These are phyloP conservation scores for Parmelia sp. DNA, from an alignment of 495 filamentous ascomycete genomes.

Conservation along the genomic window DNA sequence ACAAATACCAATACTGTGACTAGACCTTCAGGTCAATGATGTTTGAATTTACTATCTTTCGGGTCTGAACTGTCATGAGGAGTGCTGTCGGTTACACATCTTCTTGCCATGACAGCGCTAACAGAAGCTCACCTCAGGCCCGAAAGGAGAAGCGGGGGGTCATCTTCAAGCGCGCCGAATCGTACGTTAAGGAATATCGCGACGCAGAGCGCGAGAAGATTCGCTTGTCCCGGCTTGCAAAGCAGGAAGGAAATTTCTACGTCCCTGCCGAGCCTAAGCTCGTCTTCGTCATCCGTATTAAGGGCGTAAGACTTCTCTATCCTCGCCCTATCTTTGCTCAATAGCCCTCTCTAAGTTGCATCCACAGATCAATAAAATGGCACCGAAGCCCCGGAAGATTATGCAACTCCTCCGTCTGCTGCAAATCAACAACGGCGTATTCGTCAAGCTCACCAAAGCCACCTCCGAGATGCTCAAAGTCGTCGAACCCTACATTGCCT, in stretches of 20 bases:
- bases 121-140: constrained; percentile 49
- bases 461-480: constrained; percentile 96
- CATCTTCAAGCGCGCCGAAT: constrained; percentile 99
- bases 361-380: constrained; percentile 95
- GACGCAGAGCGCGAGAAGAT: constrained; percentile 97
- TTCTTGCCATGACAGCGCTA: constrained; percentile 22
- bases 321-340: neutral
- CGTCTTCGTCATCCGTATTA: constrained; percentile 98
- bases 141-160: constrained; percentile 94
- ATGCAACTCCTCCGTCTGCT: constrained; percentile 97
- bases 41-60: constrained; percentile 99
- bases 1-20: constrained; percentile 75
- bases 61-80: constrained; percentile 69
- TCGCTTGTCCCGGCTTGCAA: constrained; percentile 78
- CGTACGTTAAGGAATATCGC: constrained; percentile 99
- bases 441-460: constrained; percentile 95
- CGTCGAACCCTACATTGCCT: constrained; percentile 96
- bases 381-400: constrained; percentile 99
- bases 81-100: constrained; percentile 14
- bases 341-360: constrained; percentile 17
- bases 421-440: constrained; percentile 99
- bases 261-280: constrained; percentile 91
- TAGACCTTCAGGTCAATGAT: constrained; percentile 90
- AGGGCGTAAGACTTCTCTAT: constrained; percentile 58
- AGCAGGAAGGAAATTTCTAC: constrained; percentile 89